These are phyloP conservation scores for Metarhizium sp. DNA, from an alignment of 2,329 filamentous ascomycete genomes.

Conservation along the genomic window DNA sequence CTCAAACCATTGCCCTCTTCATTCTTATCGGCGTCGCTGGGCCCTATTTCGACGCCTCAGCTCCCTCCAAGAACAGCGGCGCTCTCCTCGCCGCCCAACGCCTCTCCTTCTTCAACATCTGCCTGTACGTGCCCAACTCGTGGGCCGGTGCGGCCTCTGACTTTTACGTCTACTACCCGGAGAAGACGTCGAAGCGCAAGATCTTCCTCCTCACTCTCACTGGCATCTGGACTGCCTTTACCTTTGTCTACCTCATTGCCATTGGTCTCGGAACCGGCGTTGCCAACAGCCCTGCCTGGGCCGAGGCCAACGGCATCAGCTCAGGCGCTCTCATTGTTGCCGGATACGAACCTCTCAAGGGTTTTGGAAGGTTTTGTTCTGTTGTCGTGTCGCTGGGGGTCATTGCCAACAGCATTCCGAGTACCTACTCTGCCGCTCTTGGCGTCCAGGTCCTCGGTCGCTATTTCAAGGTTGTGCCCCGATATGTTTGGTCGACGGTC, in stretches of 20 bases:
- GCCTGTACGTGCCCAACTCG: slow-evolving; percentile 37
- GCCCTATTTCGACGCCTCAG: slow-evolving; percentile 52
- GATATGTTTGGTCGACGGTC: slow-evolving; percentile 43
- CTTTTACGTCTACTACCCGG: slow-evolving; percentile 72
- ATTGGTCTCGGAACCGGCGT: slow-evolving; percentile 43
- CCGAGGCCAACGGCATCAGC: slow-evolving; percentile 38
- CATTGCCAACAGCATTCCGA: slow-evolving; percentile 46
- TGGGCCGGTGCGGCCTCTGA: slow-evolving; percentile 71
- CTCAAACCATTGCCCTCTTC: slow-evolving; percentile 63
- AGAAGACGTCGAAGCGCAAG: slow-evolving; percentile 44
- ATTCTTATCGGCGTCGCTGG: slow-evolving; percentile 62
- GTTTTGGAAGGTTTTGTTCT: slow-evolving; percentile 48
- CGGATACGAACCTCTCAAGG: slow-evolving; percentile 42
- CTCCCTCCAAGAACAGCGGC: slow-evolving; percentile 47
- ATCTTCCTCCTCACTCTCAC: slow-evolving; percentile 61
- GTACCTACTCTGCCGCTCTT: slow-evolving; percentile 47
- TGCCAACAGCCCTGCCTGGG: slow-evolving; percentile 39
- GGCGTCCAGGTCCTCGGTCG: slow-evolving; percentile 51
- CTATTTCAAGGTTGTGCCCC: slow-evolving; percentile 40
- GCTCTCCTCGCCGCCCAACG: slow-evolving; percentile 51
- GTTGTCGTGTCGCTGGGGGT: slow-evolving; percentile 46
- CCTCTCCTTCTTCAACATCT: slow-evolving; percentile 62
- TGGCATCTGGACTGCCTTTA: slow-evolving; percentile 51
- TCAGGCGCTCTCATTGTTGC: slow-evolving; percentile 48
- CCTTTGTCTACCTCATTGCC: slow-evolving; percentile 58